Base-by-base conservation (phyloP, 805 yeast genomes). In the Schwanniomyces sp. region DNA sequence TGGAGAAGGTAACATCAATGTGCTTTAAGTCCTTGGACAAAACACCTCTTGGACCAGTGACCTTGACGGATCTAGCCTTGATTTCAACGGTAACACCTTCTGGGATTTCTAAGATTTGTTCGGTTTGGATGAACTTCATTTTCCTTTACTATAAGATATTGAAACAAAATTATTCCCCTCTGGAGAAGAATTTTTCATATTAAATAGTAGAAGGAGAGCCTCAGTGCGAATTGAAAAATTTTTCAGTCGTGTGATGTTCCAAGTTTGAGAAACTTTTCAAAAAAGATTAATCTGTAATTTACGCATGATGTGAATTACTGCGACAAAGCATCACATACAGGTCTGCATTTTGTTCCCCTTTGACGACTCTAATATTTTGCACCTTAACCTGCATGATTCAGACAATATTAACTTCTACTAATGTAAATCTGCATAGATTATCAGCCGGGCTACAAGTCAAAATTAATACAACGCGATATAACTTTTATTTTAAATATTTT, bases 1-100 rank as follows among this genome's bases (percentile, higher is more conserved):
- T 90, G 69, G 74, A 64, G 86, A 94, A 92, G 63, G 97, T 86
- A 64, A 94, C 96, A 75, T 92, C 89, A 67, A 94, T 85, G 82
- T 94, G 99, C 74, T 86, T 84, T 73, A 92, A 82, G 81, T 87
- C 82, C 86, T 94, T 92, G 80, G 75, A 71, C 72, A 92, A 81
- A 61, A 82, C 80, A 79, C 99, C 99, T 82, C 98, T 91, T 80
- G 99, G 99, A 64, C 99, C 99, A 67, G 86, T 82, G 62, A 94
- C 98, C 65, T 84, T 85, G 73, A 94, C 76, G 69, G 69, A 64
- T 82, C 99, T 89, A 75, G 98, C 83, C 77, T 90, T 88, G 85
- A 94, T 92, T 72, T 78, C 76, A 63, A 94, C 88, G 65, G 86
- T 80, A 58, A 94, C 99, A 69, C 88, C 96, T 76, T 88, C 96